A percentile compares a stretch with the other conserved stretches of the same genome.
Conservation (phyloP, 2,329 filamentous ascomycete species). For the Didymellaceae sp. region DNA sequence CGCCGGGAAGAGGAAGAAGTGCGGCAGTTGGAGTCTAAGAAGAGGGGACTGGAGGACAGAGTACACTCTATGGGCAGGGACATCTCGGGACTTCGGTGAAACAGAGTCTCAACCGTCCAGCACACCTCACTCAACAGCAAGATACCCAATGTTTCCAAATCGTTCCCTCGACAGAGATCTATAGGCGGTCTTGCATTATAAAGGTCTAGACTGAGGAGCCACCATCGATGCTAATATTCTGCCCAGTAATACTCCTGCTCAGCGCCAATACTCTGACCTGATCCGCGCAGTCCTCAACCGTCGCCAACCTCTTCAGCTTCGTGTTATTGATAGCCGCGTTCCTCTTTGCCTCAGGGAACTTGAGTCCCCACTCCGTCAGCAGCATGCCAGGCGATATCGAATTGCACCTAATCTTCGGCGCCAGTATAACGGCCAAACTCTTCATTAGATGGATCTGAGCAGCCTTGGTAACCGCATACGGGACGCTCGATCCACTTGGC, state of each 20-base stretch:
- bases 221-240: conserved; percentile 48
- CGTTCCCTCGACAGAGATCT: not conserved
- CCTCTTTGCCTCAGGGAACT: conserved; percentile 55
- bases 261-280: conserved; percentile 45
- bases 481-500: conserved; percentile 69
- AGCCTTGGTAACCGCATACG: conserved; percentile 80
- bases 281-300: conserved; percentile 56
- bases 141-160: conserved; percentile 6
- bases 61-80: conserved; percentile 73
- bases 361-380: conserved; percentile 63
- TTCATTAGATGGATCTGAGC: conserved; percentile 73
- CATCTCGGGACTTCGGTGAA: conserved; percentile 62
- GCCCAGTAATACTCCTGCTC: conserved; percentile 46
- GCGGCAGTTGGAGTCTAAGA: conserved; percentile 67
- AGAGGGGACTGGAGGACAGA: conserved; percentile 66
- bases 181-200: no score
- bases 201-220: conserved; percentile 37
- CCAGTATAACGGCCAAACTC: conserved; percentile 67
- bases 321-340: conserved; percentile 52
- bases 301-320: conserved; percentile 59
- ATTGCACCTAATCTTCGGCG: conserved; percentile 68
- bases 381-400: conserved; percentile 69
- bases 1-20: conserved; percentile 73
- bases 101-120: conserved; percentile 27
- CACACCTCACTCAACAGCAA: conserved; percentile 44